Base-by-base conservation (phyloP, 257 asterid genomes). In the Solanum sitiens region DNA sequence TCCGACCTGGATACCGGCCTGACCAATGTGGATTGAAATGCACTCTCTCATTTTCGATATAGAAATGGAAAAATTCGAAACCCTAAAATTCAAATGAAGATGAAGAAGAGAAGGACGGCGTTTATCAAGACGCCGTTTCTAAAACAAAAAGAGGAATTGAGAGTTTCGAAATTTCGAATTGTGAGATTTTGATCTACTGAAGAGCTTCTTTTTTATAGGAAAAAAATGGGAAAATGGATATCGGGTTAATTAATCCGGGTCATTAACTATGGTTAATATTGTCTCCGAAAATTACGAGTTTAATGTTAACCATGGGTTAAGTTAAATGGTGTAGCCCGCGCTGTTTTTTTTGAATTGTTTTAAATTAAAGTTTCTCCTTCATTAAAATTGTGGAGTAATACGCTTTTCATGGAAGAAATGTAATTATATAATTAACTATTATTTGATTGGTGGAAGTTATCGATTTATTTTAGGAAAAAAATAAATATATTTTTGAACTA, bases 1-100 rank as follows among this genome's bases (percentile, higher is more conserved):
- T 86, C 88, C 84, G 59, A 86, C 88, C 84, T 73, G 88, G 63
- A 86, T 86, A 86, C 88, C 88, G 53, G 88, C 84, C 72, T 86
- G 84, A 72, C 88, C 88, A 77, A 86, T 86, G 21, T 86, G 88
- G 84, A 86, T 86, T 14, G 88, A 86, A 7, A 86, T 86, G 84
- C 88, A 86, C 27, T 86, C 88, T 33, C 84, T 86, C 88, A 86
- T 86, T 47, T 72, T 86, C 74, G 84, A 0, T 67, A 56, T 1
- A 2, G 12, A 27, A 27, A 27, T 8, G 10, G 21, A 72, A 67
- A 35, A 73, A 9, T 18, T 65, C 40, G 82, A 70, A 70, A 70
- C 82, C 82, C 87, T 25, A 84, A 25, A 70, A 84, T 37, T 25
- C 30, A 72, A 47, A 20, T 7, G 23, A 6, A 27, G 50, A 44